phyloP scores from a whole-genome alignment of 1,284 basidiomycete genomes.

The Ustilago trichophora region DNA sequence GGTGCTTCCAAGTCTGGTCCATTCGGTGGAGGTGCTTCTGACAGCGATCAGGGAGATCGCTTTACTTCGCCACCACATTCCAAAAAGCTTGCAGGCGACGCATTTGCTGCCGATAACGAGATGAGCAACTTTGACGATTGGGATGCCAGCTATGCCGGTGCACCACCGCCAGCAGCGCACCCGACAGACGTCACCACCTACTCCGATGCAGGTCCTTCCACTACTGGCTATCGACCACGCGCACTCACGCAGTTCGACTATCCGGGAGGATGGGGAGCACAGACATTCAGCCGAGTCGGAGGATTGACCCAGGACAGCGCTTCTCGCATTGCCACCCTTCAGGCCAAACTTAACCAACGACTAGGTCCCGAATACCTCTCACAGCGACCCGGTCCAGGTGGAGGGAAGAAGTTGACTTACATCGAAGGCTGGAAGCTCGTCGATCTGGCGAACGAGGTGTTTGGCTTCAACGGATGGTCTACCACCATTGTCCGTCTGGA shows the following conservation, averaged over 20 bases:
- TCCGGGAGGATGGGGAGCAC: constrained; percentile 47
- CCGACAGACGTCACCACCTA: not conserved
- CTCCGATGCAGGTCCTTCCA: constrained; percentile 6
- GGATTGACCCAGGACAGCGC: constrained; percentile 52
- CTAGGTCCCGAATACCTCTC: constrained; percentile 94
- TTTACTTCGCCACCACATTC: not conserved
- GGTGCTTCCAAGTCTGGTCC: constrained; percentile 23
- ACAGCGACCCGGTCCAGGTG: constrained; percentile 83
- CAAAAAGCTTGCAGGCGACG: not conserved
- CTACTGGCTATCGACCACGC: constrained; percentile 12
- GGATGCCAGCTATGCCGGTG: constrained; percentile 13
- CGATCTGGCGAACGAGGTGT: constrained; percentile 89
- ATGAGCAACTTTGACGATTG: constrained; percentile 26
- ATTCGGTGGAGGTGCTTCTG: constrained; percentile 26
- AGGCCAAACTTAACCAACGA: constrained; percentile 83
- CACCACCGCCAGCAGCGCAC: not conserved
- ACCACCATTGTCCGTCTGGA: constrained; percentile 81
- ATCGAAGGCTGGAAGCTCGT: constrained; percentile 89
- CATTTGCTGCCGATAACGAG: constrained; percentile 9
- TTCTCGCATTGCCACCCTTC: constrained; percentile 73
- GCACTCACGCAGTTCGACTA: constrained; percentile 43
- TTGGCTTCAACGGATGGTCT: constrained; percentile 98
- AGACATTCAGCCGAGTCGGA: constrained; percentile 20
- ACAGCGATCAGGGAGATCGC: not conserved
- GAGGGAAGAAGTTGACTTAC: constrained; percentile 81